Base-by-base conservation (phyloP, 2,329 filamentous ascomycete species). In the Penicillium sp. region DNA sequence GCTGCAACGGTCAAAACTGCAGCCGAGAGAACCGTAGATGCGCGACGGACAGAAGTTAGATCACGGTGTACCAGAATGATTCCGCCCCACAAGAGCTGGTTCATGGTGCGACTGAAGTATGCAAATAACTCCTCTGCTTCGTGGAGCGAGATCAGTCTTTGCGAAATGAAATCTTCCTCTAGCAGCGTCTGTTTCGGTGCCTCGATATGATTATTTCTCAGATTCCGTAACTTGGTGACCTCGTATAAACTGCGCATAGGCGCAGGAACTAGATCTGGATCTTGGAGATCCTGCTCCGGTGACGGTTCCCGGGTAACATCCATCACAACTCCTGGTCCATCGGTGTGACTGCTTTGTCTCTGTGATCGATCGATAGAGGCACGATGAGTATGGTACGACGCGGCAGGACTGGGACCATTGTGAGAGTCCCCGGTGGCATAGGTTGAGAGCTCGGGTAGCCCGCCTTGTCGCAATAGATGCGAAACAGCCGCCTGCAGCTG, bases 1-100 rank as follows among this genome's bases (percentile, higher is more conserved):
- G 80, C 79, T 3, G 79, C 77, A 1, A 84, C 80, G 0, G 80
- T 80, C 5, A 81, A 71, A 18, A 81, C 78, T 0, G 78, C 77
- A 0, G 76, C 78, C 0, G 80, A 77, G 10, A 84, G 68, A 1
- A 82, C 68, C 0, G 78, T 74, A 2, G 80, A 83, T 13, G 74
- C 75, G 14, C 77, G 75, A 13, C 81, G 76, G 9, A 83, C 69
- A 6, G 75, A 77, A 0, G 75, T 74, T 1, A 81, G 64, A 5
- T 76, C 74, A 37, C 69, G 68, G 52, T 80, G 78, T 6, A 75
- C 74, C 14, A 78, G 69, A 14, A 77, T 74, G 19, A 78, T 77
- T 3, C 73, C 72, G 49, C 78, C 76, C 75, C 76, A 80, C 50
- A 80, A 69, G 45, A 76, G 72, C 42, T 75, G 71, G 54, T 80